phyloP scores from a whole-genome alignment of 2,329 filamentous ascomycete genomes.

The Aspergillus fructus region DNA sequence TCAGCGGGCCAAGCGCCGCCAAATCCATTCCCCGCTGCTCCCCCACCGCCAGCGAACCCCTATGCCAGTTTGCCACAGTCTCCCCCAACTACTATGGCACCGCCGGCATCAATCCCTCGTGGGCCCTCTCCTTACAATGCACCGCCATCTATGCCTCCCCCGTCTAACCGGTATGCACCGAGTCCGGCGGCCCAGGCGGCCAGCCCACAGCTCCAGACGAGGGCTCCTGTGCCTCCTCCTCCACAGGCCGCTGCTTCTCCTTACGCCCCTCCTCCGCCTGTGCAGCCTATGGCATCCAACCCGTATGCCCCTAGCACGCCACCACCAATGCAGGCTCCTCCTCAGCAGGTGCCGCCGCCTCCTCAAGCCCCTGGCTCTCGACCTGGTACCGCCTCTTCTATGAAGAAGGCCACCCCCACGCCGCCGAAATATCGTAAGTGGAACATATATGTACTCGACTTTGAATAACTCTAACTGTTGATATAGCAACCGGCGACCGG shows the following conservation, averaged over 20 bases:
- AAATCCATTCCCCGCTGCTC: conserved; percentile 62
- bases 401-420: conserved; percentile 47
- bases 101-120: conserved; percentile 59
- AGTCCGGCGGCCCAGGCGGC: conserved; percentile 58
- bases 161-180: conserved; percentile 74
- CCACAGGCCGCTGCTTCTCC: conserved; percentile 45
- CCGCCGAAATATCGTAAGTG: conserved; percentile 68
- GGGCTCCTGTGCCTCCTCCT: conserved; percentile 52
- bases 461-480: conserved; percentile 14
- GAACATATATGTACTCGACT: neutral
- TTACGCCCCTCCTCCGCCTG: conserved; percentile 58
- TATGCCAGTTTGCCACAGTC: conserved; percentile 42
- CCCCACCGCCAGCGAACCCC: conserved; percentile 48
- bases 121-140: conserved; percentile 85
- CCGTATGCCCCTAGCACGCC: conserved; percentile 49
- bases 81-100: conserved; percentile 41
- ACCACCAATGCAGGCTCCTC: conserved; percentile 38
- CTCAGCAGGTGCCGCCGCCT: conserved; percentile 36
- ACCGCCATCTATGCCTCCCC: conserved; percentile 68
- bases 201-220: conserved; percentile 45
- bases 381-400: conserved; percentile 51
- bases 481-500: conserved; percentile 69
- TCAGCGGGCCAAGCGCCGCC: conserved; percentile 56
- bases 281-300: conserved; percentile 37
- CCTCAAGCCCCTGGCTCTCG: conserved; percentile 43